phyloP scores from a whole-genome alignment of 129 eudicot genomes.

The Erigeron canadensis region DNA sequence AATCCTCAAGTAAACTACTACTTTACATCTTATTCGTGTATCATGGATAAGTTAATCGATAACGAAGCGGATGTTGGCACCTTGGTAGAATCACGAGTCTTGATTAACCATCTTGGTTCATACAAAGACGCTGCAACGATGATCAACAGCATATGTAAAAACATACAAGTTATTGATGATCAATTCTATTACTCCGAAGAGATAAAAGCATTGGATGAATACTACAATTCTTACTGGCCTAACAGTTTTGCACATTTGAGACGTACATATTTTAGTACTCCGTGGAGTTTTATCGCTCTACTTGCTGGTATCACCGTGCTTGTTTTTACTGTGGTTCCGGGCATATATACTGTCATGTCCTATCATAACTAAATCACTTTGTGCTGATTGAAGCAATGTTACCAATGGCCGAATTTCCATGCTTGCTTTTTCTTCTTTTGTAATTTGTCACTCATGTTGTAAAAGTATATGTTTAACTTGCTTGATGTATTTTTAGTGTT shows the following conservation, averaged over 20 bases:
- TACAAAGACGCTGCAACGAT: too few relatives aligned
- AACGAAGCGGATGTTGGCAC: neutral
- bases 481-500: too few relatives aligned
- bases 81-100: neutral
- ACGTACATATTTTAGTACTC: neutral
- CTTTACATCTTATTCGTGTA: constrained; percentile 3
- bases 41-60: neutral
- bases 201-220: neutral
- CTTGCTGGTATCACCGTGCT: neutral
- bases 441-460: too few relatives aligned
- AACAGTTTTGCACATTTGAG: neutral
- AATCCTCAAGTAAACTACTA: neutral
- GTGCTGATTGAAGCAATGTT: too few relatives aligned
- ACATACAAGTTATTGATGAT: too few relatives aligned
- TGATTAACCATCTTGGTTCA: neutral
- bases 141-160: too few relatives aligned
- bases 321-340: neutral
- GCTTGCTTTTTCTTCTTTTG: too few relatives aligned
- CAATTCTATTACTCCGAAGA: neutral
- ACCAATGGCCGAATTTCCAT: too few relatives aligned
- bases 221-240: neutral
- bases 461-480: too few relatives aligned
- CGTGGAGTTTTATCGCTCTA: neutral
- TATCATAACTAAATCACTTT: too few relatives aligned
- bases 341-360: too few relatives aligned